A percentile compares a stretch with the other conserved stretches of the same genome.
Conservation (phyloP, 1,139 yeast species). For the Candida freyschussii region DNA sequence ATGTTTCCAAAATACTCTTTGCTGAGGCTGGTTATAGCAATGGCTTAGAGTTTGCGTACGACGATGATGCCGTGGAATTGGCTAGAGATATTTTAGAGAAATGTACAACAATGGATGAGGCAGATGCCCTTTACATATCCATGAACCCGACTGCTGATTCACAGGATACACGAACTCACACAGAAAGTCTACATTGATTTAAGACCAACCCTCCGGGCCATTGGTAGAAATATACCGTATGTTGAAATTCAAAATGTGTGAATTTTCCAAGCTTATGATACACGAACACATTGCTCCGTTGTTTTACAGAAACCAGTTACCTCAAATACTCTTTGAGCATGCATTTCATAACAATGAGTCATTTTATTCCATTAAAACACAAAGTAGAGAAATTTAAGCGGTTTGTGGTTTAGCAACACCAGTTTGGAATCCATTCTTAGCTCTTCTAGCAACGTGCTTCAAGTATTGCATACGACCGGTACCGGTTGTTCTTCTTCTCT, state of each 20-base stretch:
- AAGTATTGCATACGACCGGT: slow-evolving; percentile 99
- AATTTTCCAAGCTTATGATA: no score
- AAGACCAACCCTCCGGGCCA: no score
- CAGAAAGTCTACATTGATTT: no score
- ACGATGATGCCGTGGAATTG: slow-evolving; percentile 58
- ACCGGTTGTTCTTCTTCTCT: slow-evolving; percentile 99
- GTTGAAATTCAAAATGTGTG: no score
- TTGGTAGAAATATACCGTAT: no score
- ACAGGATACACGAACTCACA: slow-evolving; percentile 2
- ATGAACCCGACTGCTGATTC: slow-evolving; percentile 42
- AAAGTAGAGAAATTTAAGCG: slow-evolving; percentile 25
- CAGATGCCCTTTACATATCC: slow-evolving; percentile 66
- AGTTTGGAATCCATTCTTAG: slow-evolving; percentile 98
- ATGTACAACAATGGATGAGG: slow-evolving; percentile 72
- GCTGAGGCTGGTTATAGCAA: slow-evolving; percentile 32
- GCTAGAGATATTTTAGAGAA: slow-evolving; percentile 69
- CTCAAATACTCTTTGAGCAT: slow-evolving; percentile 7
- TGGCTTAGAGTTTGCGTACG: slow-evolving; percentile 61
- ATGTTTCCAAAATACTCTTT: slow-evolving; percentile 6
- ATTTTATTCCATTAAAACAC: slow-evolving; percentile 12
- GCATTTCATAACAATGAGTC: slow-evolving; percentile 10
- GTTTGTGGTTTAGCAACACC: slow-evolving; percentile 64
- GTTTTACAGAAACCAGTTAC: no score
- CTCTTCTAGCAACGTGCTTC: slow-evolving; percentile 95
- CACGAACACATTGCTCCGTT: no score